Conservation (phyloP, 2,329 filamentous ascomycete species). For the Xylariaceae sp. region DNA sequence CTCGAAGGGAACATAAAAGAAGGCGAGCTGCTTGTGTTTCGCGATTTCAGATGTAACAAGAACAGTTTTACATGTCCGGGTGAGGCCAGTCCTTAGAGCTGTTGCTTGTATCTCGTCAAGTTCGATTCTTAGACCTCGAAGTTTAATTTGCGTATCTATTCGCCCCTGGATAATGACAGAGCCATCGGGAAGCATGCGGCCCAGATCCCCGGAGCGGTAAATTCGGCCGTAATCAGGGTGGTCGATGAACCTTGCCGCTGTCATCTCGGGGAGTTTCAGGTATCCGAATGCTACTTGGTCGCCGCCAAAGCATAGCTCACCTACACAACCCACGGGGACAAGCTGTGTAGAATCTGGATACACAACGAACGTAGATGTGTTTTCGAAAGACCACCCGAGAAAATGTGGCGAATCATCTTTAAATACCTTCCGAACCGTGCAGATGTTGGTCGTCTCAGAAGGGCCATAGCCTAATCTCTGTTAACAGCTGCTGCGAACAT, state of each 20-base stretch:
- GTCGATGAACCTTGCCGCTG: constrained; percentile 59
- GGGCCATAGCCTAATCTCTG: constrained; percentile 61
- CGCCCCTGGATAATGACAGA: constrained; percentile 68
- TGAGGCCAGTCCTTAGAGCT: constrained; percentile 46
- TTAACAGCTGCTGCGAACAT: constrained; percentile 10
- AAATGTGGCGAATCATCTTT: constrained; percentile 59
- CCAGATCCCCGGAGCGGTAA: constrained; percentile 79
- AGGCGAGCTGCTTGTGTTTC: constrained; percentile 51
- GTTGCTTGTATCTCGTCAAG: constrained; percentile 66
- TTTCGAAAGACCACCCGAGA: constrained; percentile 67
- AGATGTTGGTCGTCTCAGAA: constrained; percentile 84
- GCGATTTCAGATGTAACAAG: constrained; percentile 41
- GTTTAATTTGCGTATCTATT: constrained; percentile 73
- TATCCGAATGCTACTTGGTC: constrained; percentile 71
- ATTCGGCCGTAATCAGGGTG: constrained; percentile 65
- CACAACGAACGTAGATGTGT: constrained; percentile 69
- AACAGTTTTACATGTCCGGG: constrained; percentile 60
- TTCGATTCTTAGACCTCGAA: constrained; percentile 75
- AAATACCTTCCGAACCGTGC: constrained; percentile 63
- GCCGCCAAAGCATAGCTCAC: constrained; percentile 83
- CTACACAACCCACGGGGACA: constrained; percentile 65
- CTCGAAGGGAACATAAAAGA: constrained; percentile 58
- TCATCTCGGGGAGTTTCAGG: constrained; percentile 58
- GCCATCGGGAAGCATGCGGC: constrained; percentile 70
- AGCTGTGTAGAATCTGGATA: constrained; percentile 40